Evolutionary conservation across 148 eudicot genomes (phyloP).

Genomic region (Rhododendron mucronatum): DNA sequence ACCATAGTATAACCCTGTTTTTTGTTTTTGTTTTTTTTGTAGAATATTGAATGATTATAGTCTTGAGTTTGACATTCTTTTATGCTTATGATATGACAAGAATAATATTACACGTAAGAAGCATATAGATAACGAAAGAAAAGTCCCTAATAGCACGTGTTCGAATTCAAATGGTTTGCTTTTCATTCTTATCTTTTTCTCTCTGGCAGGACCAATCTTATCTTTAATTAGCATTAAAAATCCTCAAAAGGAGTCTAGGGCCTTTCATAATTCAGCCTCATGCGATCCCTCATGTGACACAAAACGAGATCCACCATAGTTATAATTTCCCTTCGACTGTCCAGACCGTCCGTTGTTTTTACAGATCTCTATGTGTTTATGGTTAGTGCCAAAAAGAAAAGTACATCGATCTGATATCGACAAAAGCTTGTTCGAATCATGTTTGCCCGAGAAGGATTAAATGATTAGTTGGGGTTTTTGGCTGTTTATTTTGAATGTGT

Average conservation of each 20-base stretch:
- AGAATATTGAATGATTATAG: neutral
- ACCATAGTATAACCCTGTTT: neutral
- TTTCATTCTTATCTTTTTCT: neutral
- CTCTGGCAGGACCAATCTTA: neutral
- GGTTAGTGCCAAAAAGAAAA: neutral
- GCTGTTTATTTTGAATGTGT: neutral
- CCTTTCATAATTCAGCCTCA: neutral
- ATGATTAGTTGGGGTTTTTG: neutral
- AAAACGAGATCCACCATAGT: neutral
- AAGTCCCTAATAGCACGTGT: neutral
- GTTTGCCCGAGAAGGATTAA: neutral
- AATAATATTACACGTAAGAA: neutral
- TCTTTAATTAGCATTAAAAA: neutral
- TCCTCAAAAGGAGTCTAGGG: neutral
- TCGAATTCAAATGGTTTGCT: neutral
- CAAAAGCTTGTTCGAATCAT: neutral
- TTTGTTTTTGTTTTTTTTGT: neutral
- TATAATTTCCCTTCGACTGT: no score
- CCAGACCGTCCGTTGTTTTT: neutral
- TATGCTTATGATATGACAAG: neutral
- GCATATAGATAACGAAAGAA: neutral
- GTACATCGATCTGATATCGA: neutral
- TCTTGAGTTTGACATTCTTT: neutral
- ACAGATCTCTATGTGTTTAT: neutral
- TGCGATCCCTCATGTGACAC: neutral